Conservation (phyloP, 306 rosid genomes). For the Bauhinia variegata region DNA sequence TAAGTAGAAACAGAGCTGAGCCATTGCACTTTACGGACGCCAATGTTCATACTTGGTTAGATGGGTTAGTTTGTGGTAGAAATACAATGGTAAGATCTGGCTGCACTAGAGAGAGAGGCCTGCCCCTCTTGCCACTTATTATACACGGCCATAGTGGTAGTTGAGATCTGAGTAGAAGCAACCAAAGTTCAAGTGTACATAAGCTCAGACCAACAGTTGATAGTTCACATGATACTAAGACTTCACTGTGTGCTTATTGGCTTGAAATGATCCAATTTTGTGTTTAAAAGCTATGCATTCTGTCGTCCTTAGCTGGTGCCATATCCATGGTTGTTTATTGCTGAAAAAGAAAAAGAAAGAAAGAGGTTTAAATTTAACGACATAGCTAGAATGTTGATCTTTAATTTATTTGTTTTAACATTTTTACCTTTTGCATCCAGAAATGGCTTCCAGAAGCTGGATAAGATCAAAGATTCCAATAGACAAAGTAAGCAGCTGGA, state of each 20-base stretch:
- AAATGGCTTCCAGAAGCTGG: slow-evolving; percentile 97
- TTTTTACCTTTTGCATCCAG: slow-evolving; percentile 49
- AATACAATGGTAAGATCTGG: slow-evolving; percentile 8
- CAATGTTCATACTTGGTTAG: slow-evolving; percentile 4
- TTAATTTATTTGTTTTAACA: slow-evolving; percentile 16
- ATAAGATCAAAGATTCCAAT: slow-evolving; percentile 89
- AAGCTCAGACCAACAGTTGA: slow-evolving; percentile 1
- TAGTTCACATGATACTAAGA: not conserved
- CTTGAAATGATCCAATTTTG: no score
- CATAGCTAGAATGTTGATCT: slow-evolving; percentile 29
- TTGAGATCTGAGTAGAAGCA: not conserved
- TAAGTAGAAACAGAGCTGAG: slow-evolving; percentile 1
- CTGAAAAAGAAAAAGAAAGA: slow-evolving; percentile 9
- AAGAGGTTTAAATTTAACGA: not conserved
- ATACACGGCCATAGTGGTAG: slow-evolving; percentile 7
- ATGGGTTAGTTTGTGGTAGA: slow-evolving; percentile 28
- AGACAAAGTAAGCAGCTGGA: slow-evolving; percentile 94
- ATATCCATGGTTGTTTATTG: slow-evolving; percentile 3
- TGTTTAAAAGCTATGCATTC: not conserved
- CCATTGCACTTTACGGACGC: not conserved
- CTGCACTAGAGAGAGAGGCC: not conserved
- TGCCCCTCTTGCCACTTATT: not conserved
- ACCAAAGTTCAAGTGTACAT: not conserved
- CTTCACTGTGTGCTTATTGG: no score
- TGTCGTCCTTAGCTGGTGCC: slow-evolving; percentile 18